Evolutionary conservation across 129 eudicot species (phyloP).

Genomic region (sunflower (Helianthus annuus)): DNA sequence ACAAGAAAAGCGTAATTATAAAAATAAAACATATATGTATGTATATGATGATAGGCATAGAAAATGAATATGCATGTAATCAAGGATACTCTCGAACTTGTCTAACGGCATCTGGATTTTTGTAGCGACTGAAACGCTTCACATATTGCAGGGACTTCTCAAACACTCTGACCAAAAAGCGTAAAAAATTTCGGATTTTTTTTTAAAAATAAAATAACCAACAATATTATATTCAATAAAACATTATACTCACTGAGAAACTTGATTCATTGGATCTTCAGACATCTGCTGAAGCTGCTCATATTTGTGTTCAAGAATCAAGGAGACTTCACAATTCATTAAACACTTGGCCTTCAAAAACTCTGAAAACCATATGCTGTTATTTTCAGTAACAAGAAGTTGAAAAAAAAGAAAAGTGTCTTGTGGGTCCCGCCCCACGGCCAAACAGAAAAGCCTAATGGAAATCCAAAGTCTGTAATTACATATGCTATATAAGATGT

Average conservation of each 20-base stretch:
- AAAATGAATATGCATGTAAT: neutral
- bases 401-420: neutral
- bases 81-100: constrained; percentile 98
- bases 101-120: constrained; percentile 91
- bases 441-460: neutral
- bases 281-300: constrained; percentile 94
- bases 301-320: constrained; percentile 83
- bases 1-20: neutral
- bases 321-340: constrained; percentile 93
- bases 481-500: neutral
- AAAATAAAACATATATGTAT: too few relatives aligned
- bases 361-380: constrained; percentile 40
- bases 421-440: neutral
- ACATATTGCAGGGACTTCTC: constrained; percentile 96
- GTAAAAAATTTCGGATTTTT: neutral
- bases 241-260: constrained; percentile 69
- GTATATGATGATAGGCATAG: neutral
- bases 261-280: constrained; percentile 83
- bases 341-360: constrained; percentile 94
- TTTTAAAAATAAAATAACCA: neutral
- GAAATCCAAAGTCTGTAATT: neutral
- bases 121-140: constrained; percentile 94
- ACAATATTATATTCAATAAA: constrained; percentile 13
- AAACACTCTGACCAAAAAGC: constrained; percentile 61
- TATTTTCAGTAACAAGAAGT: constrained; percentile 6